These are phyloP conservation scores for Orbilia javanica DNA, from an alignment of 2,329 filamentous ascomycete species.

Conservation along the genomic window DNA sequence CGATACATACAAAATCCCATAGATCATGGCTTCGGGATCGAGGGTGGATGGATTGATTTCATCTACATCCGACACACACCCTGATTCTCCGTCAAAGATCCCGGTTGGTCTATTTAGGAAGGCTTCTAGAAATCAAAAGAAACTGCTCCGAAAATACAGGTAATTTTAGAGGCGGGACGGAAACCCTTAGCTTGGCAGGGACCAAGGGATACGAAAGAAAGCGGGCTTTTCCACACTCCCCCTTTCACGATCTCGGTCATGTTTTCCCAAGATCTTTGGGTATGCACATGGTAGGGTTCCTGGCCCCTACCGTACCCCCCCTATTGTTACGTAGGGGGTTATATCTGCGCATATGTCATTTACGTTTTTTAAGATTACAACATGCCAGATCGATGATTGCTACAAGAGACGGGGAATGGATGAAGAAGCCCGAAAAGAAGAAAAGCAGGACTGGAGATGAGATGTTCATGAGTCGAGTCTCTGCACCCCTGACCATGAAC, in stretches of 20 bases:
- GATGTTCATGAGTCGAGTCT: constrained; percentile 2
- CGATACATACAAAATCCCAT: background rate
- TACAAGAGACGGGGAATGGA: constrained; percentile 13
- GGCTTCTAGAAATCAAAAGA: constrained; percentile 43
- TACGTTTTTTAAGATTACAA: constrained; percentile 21
- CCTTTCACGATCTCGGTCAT: too few relatives aligned
- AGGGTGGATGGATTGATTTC: too few relatives aligned
- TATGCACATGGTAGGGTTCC: constrained; percentile 1
- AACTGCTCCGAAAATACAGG: background rate
- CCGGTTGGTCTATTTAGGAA: constrained; percentile 29
- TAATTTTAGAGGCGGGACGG: constrained; percentile 51
- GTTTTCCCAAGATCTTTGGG: background rate
- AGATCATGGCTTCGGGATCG: too few relatives aligned
- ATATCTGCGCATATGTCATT: background rate
- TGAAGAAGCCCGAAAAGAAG: constrained; percentile 3
- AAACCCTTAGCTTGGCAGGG: constrained; percentile 42
- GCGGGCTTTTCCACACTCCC: background rate
- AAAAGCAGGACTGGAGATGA: too few relatives aligned
- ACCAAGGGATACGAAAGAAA: background rate
- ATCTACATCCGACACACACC: constrained; percentile 18
- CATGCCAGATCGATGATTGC: constrained; percentile 24
- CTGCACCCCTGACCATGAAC: constrained; percentile 8
- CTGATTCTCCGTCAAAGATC: constrained; percentile 20
- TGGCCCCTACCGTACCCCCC: background rate
- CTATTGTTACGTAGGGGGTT: constrained; percentile 1